Evolutionary conservation across 352 stramenopile genomes (phyloP).

Genomic region (Globisporangium carolinianum): DNA sequence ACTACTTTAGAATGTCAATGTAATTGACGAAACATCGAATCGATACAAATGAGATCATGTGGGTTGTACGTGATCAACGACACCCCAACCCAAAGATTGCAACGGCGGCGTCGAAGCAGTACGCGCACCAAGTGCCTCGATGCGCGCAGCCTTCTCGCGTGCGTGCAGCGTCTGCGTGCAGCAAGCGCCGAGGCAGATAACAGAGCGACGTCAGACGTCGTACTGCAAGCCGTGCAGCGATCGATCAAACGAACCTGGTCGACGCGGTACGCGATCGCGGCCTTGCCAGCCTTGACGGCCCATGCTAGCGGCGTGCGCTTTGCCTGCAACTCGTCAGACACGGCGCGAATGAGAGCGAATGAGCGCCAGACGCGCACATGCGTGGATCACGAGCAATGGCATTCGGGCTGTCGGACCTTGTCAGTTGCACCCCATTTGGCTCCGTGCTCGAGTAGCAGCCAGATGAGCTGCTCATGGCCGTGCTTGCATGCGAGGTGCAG

Average conservation of each 20-base stretch:
- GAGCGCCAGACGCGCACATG: slow-evolving; percentile 1
- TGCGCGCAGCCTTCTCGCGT: slow-evolving; percentile 22
- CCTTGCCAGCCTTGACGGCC: slow-evolving; percentile 57
- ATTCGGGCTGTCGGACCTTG: slow-evolving; percentile 22
- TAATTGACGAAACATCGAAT: too few relatives aligned
- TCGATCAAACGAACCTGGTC: slow-evolving; percentile 34
- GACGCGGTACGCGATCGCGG: slow-evolving; percentile 63
- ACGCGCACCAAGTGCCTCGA: slow-evolving; percentile 4
- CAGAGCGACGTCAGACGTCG: too few relatives aligned
- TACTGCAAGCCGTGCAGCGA: too few relatives aligned
- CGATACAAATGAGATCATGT: too few relatives aligned
- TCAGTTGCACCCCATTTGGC: slow-evolving; percentile 49
- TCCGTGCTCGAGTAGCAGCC: slow-evolving; percentile 49
- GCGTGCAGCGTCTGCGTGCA: slow-evolving; percentile 37
- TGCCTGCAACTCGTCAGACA: slow-evolving; percentile 9
- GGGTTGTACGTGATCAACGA: too few relatives aligned
- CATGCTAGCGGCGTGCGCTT: slow-evolving; percentile 72
- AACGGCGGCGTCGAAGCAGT: neutral
- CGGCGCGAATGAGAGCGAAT: too few relatives aligned
- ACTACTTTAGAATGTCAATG: too few relatives aligned
- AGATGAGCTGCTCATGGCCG: slow-evolving; percentile 55
- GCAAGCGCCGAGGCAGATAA: neutral
- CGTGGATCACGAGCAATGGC: too few relatives aligned
- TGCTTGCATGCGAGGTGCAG: slow-evolving; percentile 71
- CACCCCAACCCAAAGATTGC: slow-evolving; percentile 23